A percentile compares a stretch with the other conserved stretches of the same genome.
Conservation (phyloP, 2,329 filamentous ascomycete species). For the Phoma sp. region DNA sequence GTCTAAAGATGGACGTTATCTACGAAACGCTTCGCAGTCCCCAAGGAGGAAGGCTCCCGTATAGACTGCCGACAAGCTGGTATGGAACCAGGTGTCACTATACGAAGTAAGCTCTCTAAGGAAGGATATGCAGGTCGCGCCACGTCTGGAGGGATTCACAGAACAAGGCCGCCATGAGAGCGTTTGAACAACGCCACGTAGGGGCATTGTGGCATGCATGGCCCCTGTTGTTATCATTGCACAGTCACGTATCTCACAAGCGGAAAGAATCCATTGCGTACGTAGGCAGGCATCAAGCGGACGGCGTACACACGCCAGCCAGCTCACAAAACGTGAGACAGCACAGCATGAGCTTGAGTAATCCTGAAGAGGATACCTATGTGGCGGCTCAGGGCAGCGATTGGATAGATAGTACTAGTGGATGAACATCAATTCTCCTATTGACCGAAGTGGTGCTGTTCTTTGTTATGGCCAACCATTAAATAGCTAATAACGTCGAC, state of each 20-base stretch:
- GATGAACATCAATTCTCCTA: slow-evolving; percentile 20
- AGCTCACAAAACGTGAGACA: slow-evolving; percentile 12
- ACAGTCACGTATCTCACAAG: slow-evolving; percentile 5
- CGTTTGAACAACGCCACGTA: not conserved
- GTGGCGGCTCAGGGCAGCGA: slow-evolving; percentile 9
- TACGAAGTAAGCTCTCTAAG: slow-evolving; percentile 19
- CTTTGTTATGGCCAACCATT: slow-evolving; percentile 23
- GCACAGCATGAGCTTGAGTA: slow-evolving; percentile 21
- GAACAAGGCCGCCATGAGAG: not conserved
- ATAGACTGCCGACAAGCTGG: slow-evolving; percentile 7
- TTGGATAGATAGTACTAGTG: slow-evolving; percentile 22
- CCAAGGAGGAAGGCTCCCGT: slow-evolving; percentile 14
- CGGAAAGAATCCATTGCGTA: slow-evolving; percentile 4
- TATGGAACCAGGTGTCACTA: slow-evolving; percentile 8
- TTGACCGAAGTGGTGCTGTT: slow-evolving; percentile 20
- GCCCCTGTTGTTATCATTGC: slow-evolving; percentile 24
- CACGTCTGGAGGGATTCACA: not conserved
- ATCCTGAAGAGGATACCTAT: slow-evolving; percentile 17
- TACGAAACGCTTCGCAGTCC: not conserved
- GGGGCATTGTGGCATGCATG: slow-evolving; percentile 5
- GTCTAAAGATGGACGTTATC: not conserved
- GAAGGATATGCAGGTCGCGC: not conserved
- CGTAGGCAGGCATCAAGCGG: slow-evolving; percentile 3
- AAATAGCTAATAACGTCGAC: slow-evolving; percentile 29
- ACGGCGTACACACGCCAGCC: slow-evolving; percentile 15